Percentiles rank a stretch among this genome's conserved stretches.
Evolutionary conservation across 495 filamentous ascomycete species (phyloP).

Genomic region (Aspergillus incahuasiensis): DNA sequence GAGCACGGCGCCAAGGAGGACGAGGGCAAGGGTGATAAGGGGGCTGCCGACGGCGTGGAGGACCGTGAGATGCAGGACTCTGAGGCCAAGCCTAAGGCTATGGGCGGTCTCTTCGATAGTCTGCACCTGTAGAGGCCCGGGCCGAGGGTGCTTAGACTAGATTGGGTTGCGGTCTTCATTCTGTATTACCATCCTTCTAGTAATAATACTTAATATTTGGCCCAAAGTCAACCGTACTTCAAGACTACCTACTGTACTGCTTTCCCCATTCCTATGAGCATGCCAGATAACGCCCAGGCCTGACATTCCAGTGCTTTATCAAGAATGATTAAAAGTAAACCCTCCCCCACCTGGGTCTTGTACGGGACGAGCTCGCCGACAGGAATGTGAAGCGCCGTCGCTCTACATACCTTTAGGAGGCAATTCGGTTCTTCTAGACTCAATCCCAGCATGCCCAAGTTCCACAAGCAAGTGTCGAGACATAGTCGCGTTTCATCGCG

Average conservation of each 20-base stretch:
- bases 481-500: not conserved
- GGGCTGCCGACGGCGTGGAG: not conserved
- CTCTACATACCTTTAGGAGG: not conserved
- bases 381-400: not conserved
- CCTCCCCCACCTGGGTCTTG: no score
- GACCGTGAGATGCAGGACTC: not conserved
- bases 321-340: no score
- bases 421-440: not conserved
- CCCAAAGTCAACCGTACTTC: no score
- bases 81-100: not conserved
- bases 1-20: not conserved
- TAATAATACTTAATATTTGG: no score
- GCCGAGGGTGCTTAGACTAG: not conserved
- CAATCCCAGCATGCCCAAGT: not conserved
- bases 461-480: not conserved
- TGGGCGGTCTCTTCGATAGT: not conserved
- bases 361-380: no score
- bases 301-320: no score
- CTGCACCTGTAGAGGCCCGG: not conserved
- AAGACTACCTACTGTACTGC: no score
- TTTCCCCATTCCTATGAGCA: no score
- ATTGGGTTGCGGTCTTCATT: not conserved
- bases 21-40: not conserved
- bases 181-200: no score
- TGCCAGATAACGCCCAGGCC: no score